Evolutionary conservation across 352 stramenopile genomes (phyloP).

Genomic region (Phytophthora megakarya): DNA sequence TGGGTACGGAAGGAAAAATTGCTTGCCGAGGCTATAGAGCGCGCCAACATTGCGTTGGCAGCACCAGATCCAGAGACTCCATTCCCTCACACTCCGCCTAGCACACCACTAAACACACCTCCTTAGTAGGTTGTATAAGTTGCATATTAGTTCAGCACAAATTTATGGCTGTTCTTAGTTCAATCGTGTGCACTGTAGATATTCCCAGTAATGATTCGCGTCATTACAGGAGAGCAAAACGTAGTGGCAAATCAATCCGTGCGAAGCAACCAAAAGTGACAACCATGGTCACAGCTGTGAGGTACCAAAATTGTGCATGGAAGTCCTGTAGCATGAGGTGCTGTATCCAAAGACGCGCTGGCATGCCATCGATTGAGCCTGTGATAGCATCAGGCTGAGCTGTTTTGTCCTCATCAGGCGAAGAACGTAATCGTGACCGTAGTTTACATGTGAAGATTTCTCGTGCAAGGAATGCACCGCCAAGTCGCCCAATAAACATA

Average conservation of each 20-base stretch:
- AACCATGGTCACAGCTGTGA: constrained; percentile 83
- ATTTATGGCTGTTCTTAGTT: constrained; percentile 23
- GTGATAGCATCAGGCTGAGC: constrained; percentile 29
- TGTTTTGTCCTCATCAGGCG: constrained; percentile 25
- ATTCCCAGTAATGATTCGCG: constrained; percentile 7
- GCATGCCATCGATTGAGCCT: constrained; percentile 64
- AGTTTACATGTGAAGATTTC: constrained; percentile 90
- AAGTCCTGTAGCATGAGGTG: constrained; percentile 88
- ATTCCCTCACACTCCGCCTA: constrained; percentile 3
- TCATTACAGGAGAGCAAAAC: constrained; percentile 72
- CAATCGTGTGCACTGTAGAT: constrained; percentile 12
- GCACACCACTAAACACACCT: background rate
- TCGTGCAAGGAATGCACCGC: constrained; percentile 72
- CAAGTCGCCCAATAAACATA: constrained; percentile 82
- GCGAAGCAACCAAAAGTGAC: constrained; percentile 89
- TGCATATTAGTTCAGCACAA: constrained; percentile 33
- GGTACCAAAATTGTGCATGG: constrained; percentile 86
- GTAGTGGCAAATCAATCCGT: constrained; percentile 65
- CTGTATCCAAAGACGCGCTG: constrained; percentile 80
- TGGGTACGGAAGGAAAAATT: constrained; percentile 83
- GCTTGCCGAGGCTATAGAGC: constrained; percentile 48
- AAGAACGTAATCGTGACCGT: constrained; percentile 51
- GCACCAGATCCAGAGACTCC: constrained; percentile 16
- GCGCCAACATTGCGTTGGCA: constrained; percentile 35
- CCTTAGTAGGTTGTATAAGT: constrained; percentile 27